Base-by-base conservation (phyloP, 164 flowering plant species). In the Hamamelis virginiana region DNA sequence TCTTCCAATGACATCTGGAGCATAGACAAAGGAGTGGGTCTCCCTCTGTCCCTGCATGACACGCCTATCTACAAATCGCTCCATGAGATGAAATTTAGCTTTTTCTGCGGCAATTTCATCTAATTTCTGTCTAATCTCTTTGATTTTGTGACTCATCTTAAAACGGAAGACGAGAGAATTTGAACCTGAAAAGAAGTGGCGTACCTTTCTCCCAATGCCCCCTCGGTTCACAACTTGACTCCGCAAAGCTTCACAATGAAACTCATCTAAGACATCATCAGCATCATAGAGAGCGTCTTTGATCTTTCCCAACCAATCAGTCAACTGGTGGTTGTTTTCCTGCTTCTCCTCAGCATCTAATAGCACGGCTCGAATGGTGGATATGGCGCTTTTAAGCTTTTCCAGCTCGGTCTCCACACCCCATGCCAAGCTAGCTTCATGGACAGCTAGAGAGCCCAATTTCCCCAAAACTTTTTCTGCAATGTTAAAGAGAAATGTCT, bases 111-210 rank as follows among this genome's bases (percentile, higher is more conserved):
- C 59, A n/a, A n/a, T n/a, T n/a, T n/a, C n/a, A n/a, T n/a, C n/a
- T n/a, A n/a, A n/a, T n/a, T n/a, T n/a, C n/a, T n/a, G 51, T 65
- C 25, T 18, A 45, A 65, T 65, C 68, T 0, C n/a, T n/a, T 65
- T 63, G 33, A 63, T 63, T 11, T 23, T 63, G 3, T 3, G 28
- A 12, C 52, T 38, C 52, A 44, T 19, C 9, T 25, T 10, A 13
- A 43, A 8, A 10, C 51, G 27, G 27, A 46, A 44, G 0, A 25
- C 26, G 28, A 45, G 28, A 44, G n/a, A n/a, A n/a, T n/a, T n/a
- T n/a, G n/a, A n/a, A n/a, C n/a, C n/a, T n/a, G n/a, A n/a, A n/a
- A n/a, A 46, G 33, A 44, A 63, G 52, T 12, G 15, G 18, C 11
- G 11, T 45, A 45, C 66, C 33, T 23, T 63, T 12, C 43, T 44